Evolutionary conservation across 1,284 basidiomycete species (phyloP), one percentile per base, ranked within the genome.

Genomic region (Trichosporon sp.): DNA sequence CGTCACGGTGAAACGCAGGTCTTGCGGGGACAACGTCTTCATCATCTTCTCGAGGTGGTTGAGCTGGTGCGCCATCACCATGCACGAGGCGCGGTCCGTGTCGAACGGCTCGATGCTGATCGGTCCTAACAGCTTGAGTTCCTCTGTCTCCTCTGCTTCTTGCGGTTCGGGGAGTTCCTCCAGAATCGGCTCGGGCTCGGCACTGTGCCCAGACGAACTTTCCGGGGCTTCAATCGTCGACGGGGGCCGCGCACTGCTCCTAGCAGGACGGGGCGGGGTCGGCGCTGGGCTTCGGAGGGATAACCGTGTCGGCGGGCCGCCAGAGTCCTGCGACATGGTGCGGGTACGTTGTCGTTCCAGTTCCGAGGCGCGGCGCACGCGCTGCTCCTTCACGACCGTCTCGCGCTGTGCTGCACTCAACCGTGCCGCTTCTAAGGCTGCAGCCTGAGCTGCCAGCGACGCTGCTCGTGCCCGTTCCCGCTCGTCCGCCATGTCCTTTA

Each of bases 31-130:
- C 11, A 84, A 71, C 38, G 77, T 76, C 16, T 80, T 79, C 77
- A 84, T 79, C 69, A 82, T 78, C 74, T 75, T 76, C 74, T 84
- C 83, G 10, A 84, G 75, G 67, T 79, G 76, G 70, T 81, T 81
- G 48, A 84, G 73, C 71, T 83, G 78, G 26, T 84, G 81, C 21
- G 78, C 78, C 80, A 84, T 84, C 59, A 84, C 79, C 19, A 83
- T 43, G 1, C 80, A 63, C 1, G 32, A 37, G 2, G 59, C 37
- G 4, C 59, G 59, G 59, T 63, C 59, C 2, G 31, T 16, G 59
- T 63, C 59, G 59, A 59, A 59, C 10, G 54, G 26, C 14, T 63
- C 59, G 32, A 63, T 32, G 1, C 19, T 19, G 8, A 63, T 16
- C 32, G 59, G 16, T 32, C 59, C 16, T 7, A 63, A 37, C 2